Base-by-base conservation (phyloP, 2,329 filamentous ascomycete genomes). In the Pyricularia pennisetigena region DNA sequence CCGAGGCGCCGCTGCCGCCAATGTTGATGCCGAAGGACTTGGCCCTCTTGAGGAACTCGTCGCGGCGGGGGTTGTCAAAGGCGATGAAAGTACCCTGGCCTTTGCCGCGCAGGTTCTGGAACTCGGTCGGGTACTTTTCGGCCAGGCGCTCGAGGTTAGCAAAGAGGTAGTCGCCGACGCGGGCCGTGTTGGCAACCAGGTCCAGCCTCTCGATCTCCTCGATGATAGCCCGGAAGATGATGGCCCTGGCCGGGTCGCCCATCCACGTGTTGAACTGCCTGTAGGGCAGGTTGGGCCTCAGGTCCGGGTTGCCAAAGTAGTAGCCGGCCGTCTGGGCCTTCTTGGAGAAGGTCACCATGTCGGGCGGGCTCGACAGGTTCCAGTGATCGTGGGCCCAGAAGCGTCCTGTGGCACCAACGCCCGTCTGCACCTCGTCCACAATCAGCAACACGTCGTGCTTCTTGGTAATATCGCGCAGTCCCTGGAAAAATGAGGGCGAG, bases 371-470 rank as follows among this genome's bases (percentile, higher is more conserved):
- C 66, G 84, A 76, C 62, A 97, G 85, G 78, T 91, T 85, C 93
- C 93, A 97, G 88, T 97, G 94, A 75, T 97, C 93, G 82, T 97
- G 94, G 9, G 94, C 93, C 93, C 93, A 97, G 88, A 97, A 97
- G 79, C 92, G 93, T 74, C 93, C 93, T 0, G 93, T 97, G 57
- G 94, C 93, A 74, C 94, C 94, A 29, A 97, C 90, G 77, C 93
- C 94, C 7, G 93, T 97, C 82, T 97, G 93, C 12, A 97, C 93
- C 81, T 97, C 93, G 77, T 97, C 93, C 71, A 96, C 93, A 76
- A 97, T 97, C 78, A 97, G 83, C 69, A 96, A 87, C 32, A 97
- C 86, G 73, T 88, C 85, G 81, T 93, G 87, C 78, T 88, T 89
- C 76, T 87, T 86, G 57, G 93, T 97, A 70, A 97, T 79, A 62